Conservation (phyloP, 805 yeast genomes). For the Schwanniomyces vanrijiae region DNA sequence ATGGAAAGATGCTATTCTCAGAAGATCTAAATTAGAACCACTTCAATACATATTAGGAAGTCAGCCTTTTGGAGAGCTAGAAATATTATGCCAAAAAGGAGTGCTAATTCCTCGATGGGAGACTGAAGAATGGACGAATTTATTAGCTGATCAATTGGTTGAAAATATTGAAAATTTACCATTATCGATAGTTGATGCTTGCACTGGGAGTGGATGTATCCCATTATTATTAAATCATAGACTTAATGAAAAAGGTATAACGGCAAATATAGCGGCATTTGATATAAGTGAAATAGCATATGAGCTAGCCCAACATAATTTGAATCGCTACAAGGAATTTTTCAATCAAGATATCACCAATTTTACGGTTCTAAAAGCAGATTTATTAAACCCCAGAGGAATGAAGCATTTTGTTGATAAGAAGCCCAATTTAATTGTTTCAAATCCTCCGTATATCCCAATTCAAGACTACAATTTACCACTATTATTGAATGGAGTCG, state of each 20-base stretch:
- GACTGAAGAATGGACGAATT: constrained; percentile 85
- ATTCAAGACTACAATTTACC: constrained; percentile 38
- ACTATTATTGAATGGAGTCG: constrained; percentile 41
- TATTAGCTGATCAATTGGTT: constrained; percentile 28
- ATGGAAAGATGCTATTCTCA: constrained; percentile 54
- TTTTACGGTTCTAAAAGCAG: constrained; percentile 11
- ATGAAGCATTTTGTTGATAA: background rate
- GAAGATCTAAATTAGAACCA: constrained; percentile 60
- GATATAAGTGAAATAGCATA: constrained; percentile 61
- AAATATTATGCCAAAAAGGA: constrained; percentile 55
- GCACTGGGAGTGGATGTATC: constrained; percentile 90
- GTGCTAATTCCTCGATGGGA: constrained; percentile 94
- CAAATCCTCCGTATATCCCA: constrained; percentile 94
- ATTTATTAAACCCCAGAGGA: constrained; percentile 11
- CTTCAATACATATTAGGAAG: constrained; percentile 81
- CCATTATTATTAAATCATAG: constrained; percentile 48
- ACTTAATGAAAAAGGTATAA: constrained; percentile 8
- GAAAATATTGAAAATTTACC: background rate
- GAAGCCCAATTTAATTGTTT: constrained; percentile 53
- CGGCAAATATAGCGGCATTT: constrained; percentile 39
- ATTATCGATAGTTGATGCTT: constrained; percentile 58
- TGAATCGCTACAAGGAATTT: constrained; percentile 5
- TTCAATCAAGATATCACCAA: background rate
- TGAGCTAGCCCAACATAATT: constrained; percentile 49
- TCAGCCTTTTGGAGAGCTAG: constrained; percentile 82